Evolutionary conservation across 2,329 filamentous ascomycete genomes (phyloP).

Genomic region (Colletotrichum trifolii): DNA sequence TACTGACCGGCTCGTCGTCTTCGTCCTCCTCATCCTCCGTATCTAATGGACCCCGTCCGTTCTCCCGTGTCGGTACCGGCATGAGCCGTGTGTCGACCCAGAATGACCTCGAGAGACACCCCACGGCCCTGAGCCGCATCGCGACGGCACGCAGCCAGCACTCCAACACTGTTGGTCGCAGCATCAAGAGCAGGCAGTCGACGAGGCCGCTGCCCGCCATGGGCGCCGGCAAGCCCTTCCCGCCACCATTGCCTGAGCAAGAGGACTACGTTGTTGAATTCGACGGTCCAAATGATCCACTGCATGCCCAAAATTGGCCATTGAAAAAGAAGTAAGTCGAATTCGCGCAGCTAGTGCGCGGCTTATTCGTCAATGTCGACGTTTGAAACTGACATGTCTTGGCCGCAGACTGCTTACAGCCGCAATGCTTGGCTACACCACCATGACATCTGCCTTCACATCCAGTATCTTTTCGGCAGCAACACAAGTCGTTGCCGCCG

Average conservation of each 20-base stretch:
- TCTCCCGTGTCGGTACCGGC: slow-evolving; percentile 51
- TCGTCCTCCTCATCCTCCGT: slow-evolving; percentile 62
- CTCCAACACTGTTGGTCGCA: slow-evolving; percentile 74
- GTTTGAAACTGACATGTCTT: slow-evolving; percentile 23
- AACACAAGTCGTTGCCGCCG: slow-evolving; percentile 63
- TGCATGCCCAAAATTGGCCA: slow-evolving; percentile 91
- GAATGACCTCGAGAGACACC: slow-evolving; percentile 75
- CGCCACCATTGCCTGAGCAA: slow-evolving; percentile 73
- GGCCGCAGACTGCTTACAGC: slow-evolving; percentile 66
- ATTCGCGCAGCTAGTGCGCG: slow-evolving; percentile 26
- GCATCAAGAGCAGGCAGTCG: slow-evolving; percentile 59
- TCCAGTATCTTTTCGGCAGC: slow-evolving; percentile 81
- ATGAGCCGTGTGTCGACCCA: slow-evolving; percentile 74
- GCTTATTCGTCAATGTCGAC: neutral
- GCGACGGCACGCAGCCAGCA: slow-evolving; percentile 78
- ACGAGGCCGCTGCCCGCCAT: slow-evolving; percentile 73
- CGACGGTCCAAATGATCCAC: slow-evolving; percentile 82
- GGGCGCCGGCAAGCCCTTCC: slow-evolving; percentile 79
- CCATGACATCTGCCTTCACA: slow-evolving; percentile 76
- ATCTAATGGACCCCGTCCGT: slow-evolving; percentile 43
- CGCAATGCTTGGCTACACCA: slow-evolving; percentile 78
- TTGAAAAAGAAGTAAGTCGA: slow-evolving; percentile 76
- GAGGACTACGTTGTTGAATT: slow-evolving; percentile 89
- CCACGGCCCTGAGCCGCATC: slow-evolving; percentile 77
- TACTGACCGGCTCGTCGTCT: slow-evolving; percentile 63